Conservation (phyloP, 805 yeast species). For the Candida odintsovae region DNA sequence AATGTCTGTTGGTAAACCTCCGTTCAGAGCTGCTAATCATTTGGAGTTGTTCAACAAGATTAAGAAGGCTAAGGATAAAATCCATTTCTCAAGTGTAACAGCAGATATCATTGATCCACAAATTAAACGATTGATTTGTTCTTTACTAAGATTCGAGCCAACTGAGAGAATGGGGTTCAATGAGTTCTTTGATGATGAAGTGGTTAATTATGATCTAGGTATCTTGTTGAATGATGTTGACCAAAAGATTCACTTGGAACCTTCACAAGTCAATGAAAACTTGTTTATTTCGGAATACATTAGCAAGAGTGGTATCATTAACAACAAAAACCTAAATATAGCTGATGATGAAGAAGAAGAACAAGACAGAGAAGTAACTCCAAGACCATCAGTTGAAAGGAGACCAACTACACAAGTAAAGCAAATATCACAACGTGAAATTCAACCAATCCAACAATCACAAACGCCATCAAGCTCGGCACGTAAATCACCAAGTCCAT, state of each 20-base stretch:
- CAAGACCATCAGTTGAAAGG: neutral
- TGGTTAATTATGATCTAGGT: constrained; percentile 50
- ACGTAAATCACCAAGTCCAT: neutral
- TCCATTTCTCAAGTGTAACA: constrained; percentile 66
- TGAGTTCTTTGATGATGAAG: constrained; percentile 76
- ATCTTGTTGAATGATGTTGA: constrained; percentile 27
- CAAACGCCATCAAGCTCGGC: neutral
- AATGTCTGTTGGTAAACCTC: constrained; percentile 95
- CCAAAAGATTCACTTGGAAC: constrained; percentile 58
- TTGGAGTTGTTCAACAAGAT: constrained; percentile 83
- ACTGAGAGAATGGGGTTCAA: constrained; percentile 81
- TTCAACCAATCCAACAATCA: constrained; percentile 18
- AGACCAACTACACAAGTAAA: constrained; percentile 7
- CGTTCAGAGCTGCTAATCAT: constrained; percentile 90
- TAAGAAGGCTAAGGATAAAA: constrained; percentile 72
- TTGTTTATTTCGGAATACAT: constrained; percentile 82
- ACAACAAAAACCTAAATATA: constrained; percentile 13
- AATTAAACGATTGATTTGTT: constrained; percentile 64
- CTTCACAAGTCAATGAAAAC: constrained; percentile 63
- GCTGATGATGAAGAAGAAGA: constrained; percentile 12
- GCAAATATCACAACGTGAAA: constrained; percentile 21
- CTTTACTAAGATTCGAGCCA: constrained; percentile 77
- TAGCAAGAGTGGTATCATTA: constrained; percentile 25
- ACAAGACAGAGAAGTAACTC: neutral
- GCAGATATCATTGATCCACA: constrained; percentile 46